Base-by-base conservation (phyloP, 169 alveolate genomes). In the Eimeria praecox region DNA sequence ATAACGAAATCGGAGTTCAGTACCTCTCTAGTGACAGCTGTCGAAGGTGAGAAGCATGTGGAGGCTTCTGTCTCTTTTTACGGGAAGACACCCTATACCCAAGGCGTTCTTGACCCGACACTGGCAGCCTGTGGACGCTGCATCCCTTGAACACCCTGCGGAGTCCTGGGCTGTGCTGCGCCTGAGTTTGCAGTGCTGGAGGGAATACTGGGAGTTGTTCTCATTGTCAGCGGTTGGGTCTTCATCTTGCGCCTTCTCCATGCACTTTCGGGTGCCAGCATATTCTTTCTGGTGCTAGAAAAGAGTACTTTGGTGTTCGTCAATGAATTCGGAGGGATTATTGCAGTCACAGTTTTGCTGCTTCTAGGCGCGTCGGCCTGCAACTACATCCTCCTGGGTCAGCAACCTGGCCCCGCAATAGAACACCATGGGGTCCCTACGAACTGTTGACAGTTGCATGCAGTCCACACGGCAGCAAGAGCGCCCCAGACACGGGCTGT, bases 211-310 rank as follows among this genome's bases (percentile, higher is more conserved):
- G 93, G 93, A 30, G 93, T 87, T 24, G 30, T 62, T 33, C 24
- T 62, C 10, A 87, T 87, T 56, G 56, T 87, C 44, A 87, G 52
- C 62, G 93, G 82, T n/a, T 87, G 93, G 93, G 82, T 56, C 27
- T 87, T 87, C 83, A 22, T 87, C 49, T 46, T 87, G 62, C 93
- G 93, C 66, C 82, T 87, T 20, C 82, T 87, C 14, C 93, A 87
- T 42, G 78, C 93, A 8, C 93, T 87, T 46, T 87, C 93, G 14
- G 93, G 93, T 24, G 93, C 93, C n/a, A 87, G 93, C 40, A 87
- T 62, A 40, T 87, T 35, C 64, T 87, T 87, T 24, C 82, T 35
- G 59, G 93, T 87, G 44, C 78, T 87, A 46, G 82, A 87, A 22
- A 87, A 38, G 73, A 87, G 82, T 56, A 46, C 62, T 40, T 59